These are phyloP conservation scores for Cucumis variabilis DNA, from an alignment of 331 rosid species.

Conservation along the genomic window DNA sequence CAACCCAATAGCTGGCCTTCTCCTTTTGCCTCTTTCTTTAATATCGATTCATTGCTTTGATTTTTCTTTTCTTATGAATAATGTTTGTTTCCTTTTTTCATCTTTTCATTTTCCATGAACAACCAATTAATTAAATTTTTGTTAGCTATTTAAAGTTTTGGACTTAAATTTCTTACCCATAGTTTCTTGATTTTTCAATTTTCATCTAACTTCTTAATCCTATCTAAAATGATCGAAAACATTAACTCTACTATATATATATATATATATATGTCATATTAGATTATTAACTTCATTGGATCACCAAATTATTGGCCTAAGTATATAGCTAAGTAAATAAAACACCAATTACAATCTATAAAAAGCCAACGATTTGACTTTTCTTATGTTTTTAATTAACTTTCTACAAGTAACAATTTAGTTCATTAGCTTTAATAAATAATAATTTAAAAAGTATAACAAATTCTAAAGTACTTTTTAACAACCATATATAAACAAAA, in stretches of 20 bases:
- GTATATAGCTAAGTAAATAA: too few species aligned
- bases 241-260: background rate
- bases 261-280: background rate
- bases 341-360: too few species aligned
- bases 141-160: background rate
- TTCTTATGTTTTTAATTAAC: too few species aligned
- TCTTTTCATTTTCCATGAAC: background rate
- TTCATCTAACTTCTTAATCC: background rate
- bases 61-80: background rate
- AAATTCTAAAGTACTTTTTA: too few species aligned
- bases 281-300: background rate
- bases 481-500: too few species aligned
- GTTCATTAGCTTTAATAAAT: too few species aligned
- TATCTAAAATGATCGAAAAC: background rate
- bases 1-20: background rate
- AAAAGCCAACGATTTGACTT: too few species aligned
- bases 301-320: background rate
- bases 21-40: conserved; percentile 20
- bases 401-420: too few species aligned
- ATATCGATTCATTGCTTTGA: background rate
- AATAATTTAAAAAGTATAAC: too few species aligned
- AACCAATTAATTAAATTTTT: background rate
- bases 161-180: background rate
- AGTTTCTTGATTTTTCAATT: background rate
- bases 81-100: background rate